Percentiles rank a stretch among this genome's conserved stretches.
These are phyloP conservation scores for Diplocarpon rosae DNA, from an alignment of 2,329 filamentous ascomycete genomes.

Conservation along the genomic window DNA sequence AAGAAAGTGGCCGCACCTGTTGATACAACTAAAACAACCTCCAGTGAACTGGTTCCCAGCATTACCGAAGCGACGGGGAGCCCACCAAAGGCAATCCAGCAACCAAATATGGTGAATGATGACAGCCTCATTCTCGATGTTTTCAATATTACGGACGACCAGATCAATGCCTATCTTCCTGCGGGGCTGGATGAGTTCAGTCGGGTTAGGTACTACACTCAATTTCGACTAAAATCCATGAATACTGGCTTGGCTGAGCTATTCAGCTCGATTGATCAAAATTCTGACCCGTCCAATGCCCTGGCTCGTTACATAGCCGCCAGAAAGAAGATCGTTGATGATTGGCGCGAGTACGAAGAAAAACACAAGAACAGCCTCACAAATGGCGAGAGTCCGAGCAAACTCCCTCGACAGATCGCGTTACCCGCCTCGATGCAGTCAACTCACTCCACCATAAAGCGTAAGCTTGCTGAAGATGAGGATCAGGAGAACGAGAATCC, in stretches of 20 bases:
- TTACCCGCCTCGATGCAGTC: not conserved
- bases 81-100: not conserved
- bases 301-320: slow-evolving; percentile 11
- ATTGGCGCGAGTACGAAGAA: not conserved
- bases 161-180: slow-evolving; percentile 16
- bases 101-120: slow-evolving; percentile 7
- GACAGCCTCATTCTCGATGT: slow-evolving; percentile 1
- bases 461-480: slow-evolving; percentile 15
- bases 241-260: slow-evolving; percentile 21
- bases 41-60: slow-evolving; percentile 12
- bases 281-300: slow-evolving; percentile 4
- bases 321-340: slow-evolving; percentile 10
- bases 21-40: slow-evolving; percentile 10
- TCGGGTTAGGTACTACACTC: slow-evolving; percentile 1
- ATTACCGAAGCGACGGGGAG: slow-evolving; percentile 1
- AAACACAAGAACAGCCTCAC: not conserved
- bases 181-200: slow-evolving; percentile 11
- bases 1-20: slow-evolving; percentile 13
- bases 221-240: slow-evolving; percentile 23
- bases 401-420: not conserved
- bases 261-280: slow-evolving; percentile 11
- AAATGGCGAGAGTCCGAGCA: not conserved
- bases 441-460: slow-evolving; percentile 10
- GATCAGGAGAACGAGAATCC: slow-evolving; percentile 17
- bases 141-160: slow-evolving; percentile 14